Percentiles rank a stretch among this genome's conserved stretches.
These are phyloP conservation scores for Metschnikowia cerradonensis DNA, from an alignment of 805 yeast species.

Conservation along the genomic window DNA sequence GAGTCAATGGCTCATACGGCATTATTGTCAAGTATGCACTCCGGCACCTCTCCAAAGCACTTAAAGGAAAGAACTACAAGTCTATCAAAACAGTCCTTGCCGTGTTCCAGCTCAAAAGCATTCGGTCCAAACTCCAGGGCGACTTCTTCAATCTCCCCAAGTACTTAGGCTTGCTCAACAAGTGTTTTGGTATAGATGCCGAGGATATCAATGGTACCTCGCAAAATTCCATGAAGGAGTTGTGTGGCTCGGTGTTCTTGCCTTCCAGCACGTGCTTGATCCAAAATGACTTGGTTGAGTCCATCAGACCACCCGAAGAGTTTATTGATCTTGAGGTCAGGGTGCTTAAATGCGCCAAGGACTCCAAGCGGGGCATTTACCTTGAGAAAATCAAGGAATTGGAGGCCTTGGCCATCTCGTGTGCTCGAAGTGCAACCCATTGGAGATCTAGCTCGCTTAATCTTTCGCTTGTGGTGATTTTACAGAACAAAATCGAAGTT, in stretches of 20 bases:
- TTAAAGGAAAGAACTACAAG: slow-evolving; percentile 47
- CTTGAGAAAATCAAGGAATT: slow-evolving; percentile 39
- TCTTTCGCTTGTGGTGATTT: slow-evolving; percentile 45
- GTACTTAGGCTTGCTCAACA: slow-evolving; percentile 46
- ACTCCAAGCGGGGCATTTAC: slow-evolving; percentile 46
- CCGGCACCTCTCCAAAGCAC: slow-evolving; percentile 44
- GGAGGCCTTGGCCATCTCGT: slow-evolving; percentile 31
- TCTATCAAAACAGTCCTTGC: slow-evolving; percentile 61
- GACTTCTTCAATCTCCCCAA: slow-evolving; percentile 52
- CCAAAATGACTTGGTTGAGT: slow-evolving; percentile 38
- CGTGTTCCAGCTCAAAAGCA: slow-evolving; percentile 52
- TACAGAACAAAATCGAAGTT: slow-evolving; percentile 54
- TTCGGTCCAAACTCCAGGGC: slow-evolving; percentile 53
- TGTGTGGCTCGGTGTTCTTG: slow-evolving; percentile 25
- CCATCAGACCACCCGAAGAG: slow-evolving; percentile 60
- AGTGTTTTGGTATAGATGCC: slow-evolving; percentile 55
- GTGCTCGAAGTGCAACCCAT: slow-evolving; percentile 33
- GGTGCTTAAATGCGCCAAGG: slow-evolving; percentile 61
- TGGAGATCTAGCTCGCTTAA: slow-evolving; percentile 57
- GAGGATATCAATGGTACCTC: slow-evolving; percentile 52
- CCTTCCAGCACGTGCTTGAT: slow-evolving; percentile 47
- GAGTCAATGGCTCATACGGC: slow-evolving; percentile 62
- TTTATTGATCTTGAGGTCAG: slow-evolving; percentile 54
- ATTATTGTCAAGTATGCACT: slow-evolving; percentile 50
- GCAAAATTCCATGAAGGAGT: slow-evolving; percentile 42